Conservation (phyloP, 805 yeast genomes). For the Spathaspora boniae region DNA sequence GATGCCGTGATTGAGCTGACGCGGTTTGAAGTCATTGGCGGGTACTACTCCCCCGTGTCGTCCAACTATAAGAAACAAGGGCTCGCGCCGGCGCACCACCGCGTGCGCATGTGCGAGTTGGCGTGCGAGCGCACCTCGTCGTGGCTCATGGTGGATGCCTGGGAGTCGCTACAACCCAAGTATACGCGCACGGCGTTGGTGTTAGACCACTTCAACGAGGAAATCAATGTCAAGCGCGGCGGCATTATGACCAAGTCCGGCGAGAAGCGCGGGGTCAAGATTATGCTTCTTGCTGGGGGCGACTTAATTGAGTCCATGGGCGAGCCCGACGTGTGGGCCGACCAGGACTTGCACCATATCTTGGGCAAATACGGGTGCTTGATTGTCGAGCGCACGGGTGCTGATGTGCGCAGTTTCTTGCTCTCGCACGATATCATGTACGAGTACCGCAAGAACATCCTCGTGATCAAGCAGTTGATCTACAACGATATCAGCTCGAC, state of each 20-base stretch:
- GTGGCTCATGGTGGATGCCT: conserved; percentile 99
- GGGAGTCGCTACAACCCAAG: conserved; percentile 91
- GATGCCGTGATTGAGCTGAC: conserved; percentile 91
- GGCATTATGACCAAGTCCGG: conserved; percentile 68
- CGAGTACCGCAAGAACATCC: conserved; percentile 88
- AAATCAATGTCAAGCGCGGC: conserved; percentile 84
- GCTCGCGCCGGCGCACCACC: conserved; percentile 79
- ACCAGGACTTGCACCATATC: conserved; percentile 89
- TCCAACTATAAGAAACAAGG: conserved; percentile 94
- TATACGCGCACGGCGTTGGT: conserved; percentile 95
- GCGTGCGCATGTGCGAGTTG: conserved; percentile 97
- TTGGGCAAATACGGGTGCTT: conserved; percentile 94
- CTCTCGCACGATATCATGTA: conserved; percentile 96
- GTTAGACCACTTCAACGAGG: conserved; percentile 93
- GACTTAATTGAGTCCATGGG: conserved; percentile 98
- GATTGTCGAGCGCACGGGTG: conserved; percentile 94
- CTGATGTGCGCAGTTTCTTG: conserved; percentile 90
- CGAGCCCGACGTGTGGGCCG: conserved; percentile 99
- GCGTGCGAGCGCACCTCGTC: conserved; percentile 96
- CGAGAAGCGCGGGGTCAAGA: conserved; percentile 74
- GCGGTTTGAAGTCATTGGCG: conserved; percentile 92
- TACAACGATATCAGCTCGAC: conserved; percentile 96
- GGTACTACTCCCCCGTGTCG: conserved; percentile 91
- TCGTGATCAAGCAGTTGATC: conserved; percentile 92
- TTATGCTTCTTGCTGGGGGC: conserved; percentile 97